phyloP scores from a whole-genome alignment of 164 flowering plant genomes.

The Malania oleifera region DNA sequence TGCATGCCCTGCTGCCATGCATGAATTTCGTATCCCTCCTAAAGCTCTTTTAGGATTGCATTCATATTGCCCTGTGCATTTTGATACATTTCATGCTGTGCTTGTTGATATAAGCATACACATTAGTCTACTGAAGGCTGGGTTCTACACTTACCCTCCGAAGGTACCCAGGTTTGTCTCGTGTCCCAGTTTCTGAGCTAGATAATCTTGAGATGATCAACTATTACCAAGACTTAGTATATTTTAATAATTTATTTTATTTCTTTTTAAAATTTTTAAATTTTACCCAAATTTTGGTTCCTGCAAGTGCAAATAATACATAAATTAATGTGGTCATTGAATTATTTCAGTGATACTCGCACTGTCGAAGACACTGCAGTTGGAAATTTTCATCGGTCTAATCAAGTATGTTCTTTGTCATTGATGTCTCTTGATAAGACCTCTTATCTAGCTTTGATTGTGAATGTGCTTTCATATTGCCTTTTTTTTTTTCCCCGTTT shows the following conservation, averaged over 20 bases:
- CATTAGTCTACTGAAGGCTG: conserved; percentile 56
- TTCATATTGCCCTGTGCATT: conserved; percentile 92
- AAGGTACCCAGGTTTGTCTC: conserved; percentile 80
- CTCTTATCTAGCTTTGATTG: not conserved
- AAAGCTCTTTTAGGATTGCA: conserved; percentile 94
- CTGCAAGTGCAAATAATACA: not conserved
- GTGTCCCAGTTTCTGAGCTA: conserved; percentile 15
- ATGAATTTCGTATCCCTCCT: conserved; percentile 94
- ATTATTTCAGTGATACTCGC: conserved; percentile 38
- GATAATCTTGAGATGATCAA: conserved; percentile 3
- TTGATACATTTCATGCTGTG: conserved; percentile 86
- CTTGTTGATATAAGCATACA: conserved; percentile 82
- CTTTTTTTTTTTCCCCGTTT: not conserved
- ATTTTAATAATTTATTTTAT: not conserved
- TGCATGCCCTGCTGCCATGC: conserved; percentile 65
- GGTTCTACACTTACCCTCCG: conserved; percentile 24
- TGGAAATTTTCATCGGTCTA: conserved; percentile 26
- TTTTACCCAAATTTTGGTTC: not conserved
- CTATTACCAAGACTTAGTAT: not conserved
- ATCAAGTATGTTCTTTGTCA: conserved; percentile 44
- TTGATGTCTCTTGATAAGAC: conserved; percentile 4
- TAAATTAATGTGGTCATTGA: conserved; percentile 12
- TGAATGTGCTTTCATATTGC: not conserved
- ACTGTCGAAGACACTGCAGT: conserved; percentile 21
- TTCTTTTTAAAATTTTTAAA: not conserved